A percentile compares a stretch with the other conserved stretches of the same genome.
phyloP scores from a whole-genome alignment of 176 grass and related monocot species.

The Zizania latifolia region DNA sequence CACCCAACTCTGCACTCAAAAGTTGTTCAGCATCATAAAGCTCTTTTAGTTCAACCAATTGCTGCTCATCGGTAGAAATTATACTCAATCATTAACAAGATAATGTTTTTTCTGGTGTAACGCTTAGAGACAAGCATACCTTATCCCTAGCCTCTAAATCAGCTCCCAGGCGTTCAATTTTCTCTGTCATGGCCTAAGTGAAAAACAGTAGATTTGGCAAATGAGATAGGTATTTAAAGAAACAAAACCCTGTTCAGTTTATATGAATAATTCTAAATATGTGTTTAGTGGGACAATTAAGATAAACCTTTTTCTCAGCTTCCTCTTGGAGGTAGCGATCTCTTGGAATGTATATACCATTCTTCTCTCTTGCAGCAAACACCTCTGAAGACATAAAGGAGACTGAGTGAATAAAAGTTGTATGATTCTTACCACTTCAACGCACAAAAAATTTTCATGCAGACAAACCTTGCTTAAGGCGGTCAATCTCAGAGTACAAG shows the following conservation, averaged over 20 bases:
- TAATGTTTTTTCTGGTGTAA: constrained; percentile 20
- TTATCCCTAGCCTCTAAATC: constrained; percentile 96
- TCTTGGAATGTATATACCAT: constrained; percentile 95
- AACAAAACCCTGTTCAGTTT: not conserved
- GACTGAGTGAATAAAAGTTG: constrained; percentile 10
- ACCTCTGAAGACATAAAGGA: constrained; percentile 62
- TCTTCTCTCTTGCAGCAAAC: constrained; percentile 98
- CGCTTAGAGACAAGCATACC: constrained; percentile 43
- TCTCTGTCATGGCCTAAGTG: constrained; percentile 90
- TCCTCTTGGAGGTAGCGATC: constrained; percentile 91
- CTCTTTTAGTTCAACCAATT: constrained; percentile 92
- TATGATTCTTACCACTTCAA: constrained; percentile 19
- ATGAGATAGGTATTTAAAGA: not conserved
- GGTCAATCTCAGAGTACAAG: constrained; percentile 91
- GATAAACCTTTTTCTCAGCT: constrained; percentile 95
- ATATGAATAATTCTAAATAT: constrained; percentile 5
- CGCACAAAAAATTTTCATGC: constrained; percentile 18
- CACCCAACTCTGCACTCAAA: constrained; percentile 81
- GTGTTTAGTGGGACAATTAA: not conserved
- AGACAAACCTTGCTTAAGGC: constrained; percentile 90
- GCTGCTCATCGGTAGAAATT: constrained; percentile 40
- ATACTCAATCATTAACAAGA: constrained; percentile 6
- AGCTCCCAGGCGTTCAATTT: constrained; percentile 80
- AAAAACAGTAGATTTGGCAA: constrained; percentile 21
- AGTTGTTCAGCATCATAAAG: constrained; percentile 87